Evolutionary conservation across 805 yeast genomes (phyloP).

Genomic region (Starmerella apis): DNA sequence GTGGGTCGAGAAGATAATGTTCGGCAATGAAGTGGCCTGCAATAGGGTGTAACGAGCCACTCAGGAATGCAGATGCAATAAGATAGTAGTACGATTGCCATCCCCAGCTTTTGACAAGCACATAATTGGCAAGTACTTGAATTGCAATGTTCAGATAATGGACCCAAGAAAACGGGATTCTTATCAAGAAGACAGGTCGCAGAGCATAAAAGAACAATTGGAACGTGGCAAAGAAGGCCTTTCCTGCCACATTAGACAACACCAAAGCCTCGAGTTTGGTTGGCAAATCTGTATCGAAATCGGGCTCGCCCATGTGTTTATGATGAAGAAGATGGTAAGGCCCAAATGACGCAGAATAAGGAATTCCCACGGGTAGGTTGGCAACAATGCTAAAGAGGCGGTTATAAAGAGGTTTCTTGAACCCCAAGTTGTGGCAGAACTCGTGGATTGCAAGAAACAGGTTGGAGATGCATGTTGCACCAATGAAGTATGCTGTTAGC

Average conservation of each 20-base stretch:
- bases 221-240: constrained; percentile 80
- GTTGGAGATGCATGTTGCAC: constrained; percentile 80
- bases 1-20: constrained; percentile 54
- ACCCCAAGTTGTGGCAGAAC: constrained; percentile 71
- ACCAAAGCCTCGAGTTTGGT: constrained; percentile 65
- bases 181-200: constrained; percentile 78
- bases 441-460: constrained; percentile 82
- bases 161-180: constrained; percentile 59
- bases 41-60: constrained; percentile 86
- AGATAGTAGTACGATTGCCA: constrained; percentile 54
- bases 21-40: constrained; percentile 97
- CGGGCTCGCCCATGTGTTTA: constrained; percentile 76
- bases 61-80: constrained; percentile 66
- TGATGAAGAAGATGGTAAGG: constrained; percentile 90
- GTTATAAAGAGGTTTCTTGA: constrained; percentile 67
- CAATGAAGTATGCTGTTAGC: constrained; percentile 60
- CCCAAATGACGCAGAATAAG: constrained; percentile 77
- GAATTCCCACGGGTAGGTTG: constrained; percentile 80
- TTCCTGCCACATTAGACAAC: constrained; percentile 68
- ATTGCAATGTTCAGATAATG: constrained; percentile 57
- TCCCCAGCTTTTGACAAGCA: constrained; percentile 55
- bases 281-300: constrained; percentile 79
- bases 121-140: constrained; percentile 49
- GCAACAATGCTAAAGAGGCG: constrained; percentile 65
- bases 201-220: constrained; percentile 83